Conservation (phyloP, 2,329 filamentous ascomycete species). For the Epichloe glyceriae region DNA sequence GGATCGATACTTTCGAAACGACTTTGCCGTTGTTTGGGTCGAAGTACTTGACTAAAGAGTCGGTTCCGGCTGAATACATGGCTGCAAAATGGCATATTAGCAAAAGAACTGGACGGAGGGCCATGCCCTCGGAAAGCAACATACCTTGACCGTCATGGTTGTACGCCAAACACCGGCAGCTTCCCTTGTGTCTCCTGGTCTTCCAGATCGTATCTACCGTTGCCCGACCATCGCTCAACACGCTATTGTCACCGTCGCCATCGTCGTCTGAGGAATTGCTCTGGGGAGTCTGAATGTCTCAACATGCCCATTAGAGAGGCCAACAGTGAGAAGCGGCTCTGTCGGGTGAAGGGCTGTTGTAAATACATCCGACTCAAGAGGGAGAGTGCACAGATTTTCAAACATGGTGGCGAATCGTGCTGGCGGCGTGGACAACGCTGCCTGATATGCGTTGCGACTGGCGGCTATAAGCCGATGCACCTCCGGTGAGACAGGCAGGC, state of each 20-base stretch:
- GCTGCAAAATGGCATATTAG: constrained; percentile 20
- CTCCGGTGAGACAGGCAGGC: not conserved
- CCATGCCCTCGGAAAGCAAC: constrained; percentile 22
- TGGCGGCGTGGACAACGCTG: not conserved
- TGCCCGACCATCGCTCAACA: constrained; percentile 50
- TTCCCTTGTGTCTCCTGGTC: constrained; percentile 84
- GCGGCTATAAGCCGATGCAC: not conserved
- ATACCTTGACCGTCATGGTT: constrained; percentile 60
- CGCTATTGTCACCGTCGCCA: constrained; percentile 33
- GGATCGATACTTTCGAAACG: constrained; percentile 69
- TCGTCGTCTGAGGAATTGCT: constrained; percentile 38
- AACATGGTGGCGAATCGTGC: constrained; percentile 46
- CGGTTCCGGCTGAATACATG: constrained; percentile 51
- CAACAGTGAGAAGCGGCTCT: constrained; percentile 74
- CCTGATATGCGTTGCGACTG: not conserved
- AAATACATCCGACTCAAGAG: constrained; percentile 77
- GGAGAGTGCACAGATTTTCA: constrained; percentile 83
- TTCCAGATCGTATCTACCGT: constrained; percentile 75
- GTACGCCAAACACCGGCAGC: constrained; percentile 73
- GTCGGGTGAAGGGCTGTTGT: constrained; percentile 74
- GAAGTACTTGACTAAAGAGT: constrained; percentile 45
- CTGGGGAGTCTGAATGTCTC: constrained; percentile 64
- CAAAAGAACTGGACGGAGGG: not conserved
- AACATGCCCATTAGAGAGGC: constrained; percentile 74
- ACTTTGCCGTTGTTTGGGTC: constrained; percentile 52